Conservation (phyloP, 2,329 filamentous ascomycete species). For the Penicillium sp. region DNA sequence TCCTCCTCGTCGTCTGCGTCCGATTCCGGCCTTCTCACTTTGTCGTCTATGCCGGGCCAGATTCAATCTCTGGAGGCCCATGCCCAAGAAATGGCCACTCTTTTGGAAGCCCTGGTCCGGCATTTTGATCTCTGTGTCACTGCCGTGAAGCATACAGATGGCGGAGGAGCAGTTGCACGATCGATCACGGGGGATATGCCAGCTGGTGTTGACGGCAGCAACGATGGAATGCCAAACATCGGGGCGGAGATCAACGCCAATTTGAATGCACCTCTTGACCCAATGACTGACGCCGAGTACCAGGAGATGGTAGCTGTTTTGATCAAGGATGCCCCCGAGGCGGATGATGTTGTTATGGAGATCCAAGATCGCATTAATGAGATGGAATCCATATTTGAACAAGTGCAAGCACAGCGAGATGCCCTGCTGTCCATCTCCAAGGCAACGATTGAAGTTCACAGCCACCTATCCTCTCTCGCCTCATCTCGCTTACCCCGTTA, state of each 20-base stretch:
- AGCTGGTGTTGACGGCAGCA: constrained; percentile 46
- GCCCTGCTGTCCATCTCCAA: constrained; percentile 55
- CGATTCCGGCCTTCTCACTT: constrained; percentile 32
- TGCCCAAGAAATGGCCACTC: constrained; percentile 76
- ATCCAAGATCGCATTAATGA: constrained; percentile 72
- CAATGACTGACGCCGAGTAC: constrained; percentile 72
- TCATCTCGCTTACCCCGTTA: constrained; percentile 56
- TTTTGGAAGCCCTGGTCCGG: constrained; percentile 74
- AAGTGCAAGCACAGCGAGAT: constrained; percentile 62
- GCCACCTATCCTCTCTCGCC: constrained; percentile 65
- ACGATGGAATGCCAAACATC: constrained; percentile 29
- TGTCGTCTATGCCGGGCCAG: constrained; percentile 49
- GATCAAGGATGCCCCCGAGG: constrained; percentile 53
- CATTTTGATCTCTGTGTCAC: constrained; percentile 94
- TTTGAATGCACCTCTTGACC: constrained; percentile 55
- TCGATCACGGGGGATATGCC: constrained; percentile 63
- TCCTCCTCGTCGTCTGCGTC: constrained; percentile 34
- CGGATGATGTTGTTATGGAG: constrained; percentile 61
- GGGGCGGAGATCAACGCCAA: constrained; percentile 32
- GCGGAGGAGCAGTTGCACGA: constrained; percentile 66
- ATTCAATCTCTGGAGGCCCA: constrained; percentile 66
- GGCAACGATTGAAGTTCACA: constrained; percentile 61
- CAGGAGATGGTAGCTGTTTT: constrained; percentile 81
- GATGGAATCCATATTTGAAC: constrained; percentile 70
- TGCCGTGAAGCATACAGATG: constrained; percentile 86